Evolutionary conservation across 78 protist species (phyloP), one percentile per base, ranked within the genome.

Genomic region (Isochrysis galbana): DNA sequence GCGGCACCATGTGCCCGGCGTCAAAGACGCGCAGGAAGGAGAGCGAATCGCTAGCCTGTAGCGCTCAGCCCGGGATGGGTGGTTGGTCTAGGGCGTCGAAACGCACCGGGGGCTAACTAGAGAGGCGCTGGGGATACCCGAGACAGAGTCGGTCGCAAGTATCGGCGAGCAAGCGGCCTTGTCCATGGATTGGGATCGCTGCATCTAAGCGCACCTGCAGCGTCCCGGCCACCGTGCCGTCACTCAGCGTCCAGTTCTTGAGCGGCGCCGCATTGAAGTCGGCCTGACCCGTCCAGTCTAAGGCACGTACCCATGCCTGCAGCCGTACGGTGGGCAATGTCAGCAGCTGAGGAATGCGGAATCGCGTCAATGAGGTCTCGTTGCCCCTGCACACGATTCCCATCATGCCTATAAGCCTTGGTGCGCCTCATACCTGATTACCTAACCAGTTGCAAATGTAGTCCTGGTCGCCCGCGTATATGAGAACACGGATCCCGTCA

Each of bases 391-490:
- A 7, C 61, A 51, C 29, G 61, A 7, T 51, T n/a, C n/a, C n/a
- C n/a, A n/a, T n/a, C n/a, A n/a, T n/a, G n/a, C n/a, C n/a, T n/a
- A n/a, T n/a, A n/a, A n/a, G n/a, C n/a, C n/a, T n/a, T n/a, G n/a
- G n/a, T n/a, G n/a, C n/a, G n/a, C n/a, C n/a, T n/a, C 92, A 90
- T 41, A 86, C 92, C 45, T 46, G 41, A 55, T 72, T 72, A 47
- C 93, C 93, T 17, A 90, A 48, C 91, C 91, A 88, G 78, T 90
- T 90, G 93, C 93, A 90, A 69, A 90, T 90, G 93, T 25, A 90
- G 83, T 90, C 93, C 46, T 26, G 38, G 25, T 93, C 94, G 25
- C 94, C 94, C 36, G 94, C 94, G 78, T 93, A 93, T 48, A 93
- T 88, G 48, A 93, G 94, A 22, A 93, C 94, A 48, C 93, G 93